phyloP scores from a whole-genome alignment of 495 filamentous ascomycete species.

The Copromyces sp. region DNA sequence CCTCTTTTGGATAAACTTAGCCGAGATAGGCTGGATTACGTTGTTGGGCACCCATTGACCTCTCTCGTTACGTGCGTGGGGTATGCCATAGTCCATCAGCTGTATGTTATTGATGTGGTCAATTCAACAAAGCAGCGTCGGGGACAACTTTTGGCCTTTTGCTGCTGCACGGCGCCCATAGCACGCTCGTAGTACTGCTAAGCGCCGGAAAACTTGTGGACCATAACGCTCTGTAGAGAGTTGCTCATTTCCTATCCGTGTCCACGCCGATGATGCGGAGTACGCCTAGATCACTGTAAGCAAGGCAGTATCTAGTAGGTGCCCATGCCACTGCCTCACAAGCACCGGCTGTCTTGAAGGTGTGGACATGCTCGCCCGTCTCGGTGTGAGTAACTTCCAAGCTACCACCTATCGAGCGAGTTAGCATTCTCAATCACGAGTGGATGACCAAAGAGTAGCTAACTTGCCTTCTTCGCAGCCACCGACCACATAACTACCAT shows the following conservation, averaged over 20 bases:
- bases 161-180: not conserved
- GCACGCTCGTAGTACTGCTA: not conserved
- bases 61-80: not conserved
- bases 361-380: slow-evolving; percentile 76
- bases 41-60: not conserved
- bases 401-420: slow-evolving; percentile 33
- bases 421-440: slow-evolving; percentile 4
- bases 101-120: not conserved
- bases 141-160: not conserved
- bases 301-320: slow-evolving; percentile 77
- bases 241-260: slow-evolving; percentile 28
- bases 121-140: not conserved
- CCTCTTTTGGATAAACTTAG: not conserved
- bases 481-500: slow-evolving; percentile 77
- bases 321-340: slow-evolving; percentile 77
- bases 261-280: slow-evolving; percentile 70
- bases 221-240: not conserved
- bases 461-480: slow-evolving; percentile 68
- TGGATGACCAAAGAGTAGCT: not conserved
- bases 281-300: slow-evolving; percentile 73
- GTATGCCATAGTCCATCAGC: not conserved
- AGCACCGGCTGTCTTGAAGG: slow-evolving; percentile 55
- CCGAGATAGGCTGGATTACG: not conserved
- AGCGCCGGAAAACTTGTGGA: not conserved
- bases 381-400: slow-evolving; percentile 75